Evolutionary conservation across 2,329 filamentous ascomycete genomes (phyloP).

Genomic region (Davidsoniella virescens): DNA sequence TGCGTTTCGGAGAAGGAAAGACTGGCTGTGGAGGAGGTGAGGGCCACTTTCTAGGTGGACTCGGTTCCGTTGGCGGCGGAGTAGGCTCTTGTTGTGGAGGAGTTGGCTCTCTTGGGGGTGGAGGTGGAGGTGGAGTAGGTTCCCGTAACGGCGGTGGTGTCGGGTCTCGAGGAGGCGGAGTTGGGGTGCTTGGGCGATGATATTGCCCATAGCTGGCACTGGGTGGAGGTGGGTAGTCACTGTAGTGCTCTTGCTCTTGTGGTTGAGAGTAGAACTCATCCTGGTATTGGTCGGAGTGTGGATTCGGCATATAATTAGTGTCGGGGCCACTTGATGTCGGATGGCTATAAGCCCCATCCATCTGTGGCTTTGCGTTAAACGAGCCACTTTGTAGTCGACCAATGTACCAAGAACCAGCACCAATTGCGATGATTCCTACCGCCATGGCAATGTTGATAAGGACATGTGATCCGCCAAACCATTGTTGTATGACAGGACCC

Average conservation of each 20-base stretch:
- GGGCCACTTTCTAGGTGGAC: constrained; percentile 18
- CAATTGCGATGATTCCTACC: constrained; percentile 56
- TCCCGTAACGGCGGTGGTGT: constrained; percentile 16
- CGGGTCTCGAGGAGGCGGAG: constrained; percentile 22
- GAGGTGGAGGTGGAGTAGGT: constrained; percentile 14
- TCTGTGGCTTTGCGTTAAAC: constrained; percentile 7
- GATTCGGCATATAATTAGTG: constrained; percentile 19
- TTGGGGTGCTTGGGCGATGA: constrained; percentile 17
- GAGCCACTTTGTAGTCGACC: constrained; percentile 23
- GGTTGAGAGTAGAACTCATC: constrained; percentile 21
- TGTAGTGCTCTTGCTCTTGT: constrained; percentile 19
- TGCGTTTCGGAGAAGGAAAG: constrained; percentile 2
- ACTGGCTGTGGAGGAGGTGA: constrained; percentile 3
- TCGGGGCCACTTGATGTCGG: constrained; percentile 15
- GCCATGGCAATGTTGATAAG: constrained; percentile 59
- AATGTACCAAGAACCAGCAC: constrained; percentile 57
- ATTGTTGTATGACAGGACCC: constrained; percentile 55
- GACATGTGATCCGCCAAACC: constrained; percentile 55
- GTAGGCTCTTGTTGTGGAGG: constrained; percentile 14
- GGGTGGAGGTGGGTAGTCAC: constrained; percentile 16
- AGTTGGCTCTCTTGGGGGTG: constrained; percentile 13
- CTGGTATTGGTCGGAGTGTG: constrained; percentile 13
- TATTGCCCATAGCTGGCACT: background rate
- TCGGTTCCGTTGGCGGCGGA: constrained; percentile 20
- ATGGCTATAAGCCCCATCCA: constrained; percentile 8